Conservation (phyloP, 345 rosid genomes). For the Eucalyptus melliodora region DNA sequence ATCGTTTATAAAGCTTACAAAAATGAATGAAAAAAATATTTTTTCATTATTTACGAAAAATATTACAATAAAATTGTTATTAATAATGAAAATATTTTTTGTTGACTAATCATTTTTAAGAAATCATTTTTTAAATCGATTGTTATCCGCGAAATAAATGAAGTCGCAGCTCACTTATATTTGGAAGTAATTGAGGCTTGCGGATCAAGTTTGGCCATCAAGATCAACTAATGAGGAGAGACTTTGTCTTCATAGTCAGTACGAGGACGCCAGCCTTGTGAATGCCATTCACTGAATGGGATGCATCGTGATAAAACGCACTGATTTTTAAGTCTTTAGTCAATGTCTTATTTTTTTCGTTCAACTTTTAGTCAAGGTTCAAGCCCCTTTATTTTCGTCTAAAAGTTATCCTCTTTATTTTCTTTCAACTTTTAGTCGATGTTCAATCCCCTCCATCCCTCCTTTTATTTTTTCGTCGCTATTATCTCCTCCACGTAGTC, state of each 20-base stretch:
- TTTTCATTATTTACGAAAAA: not conserved
- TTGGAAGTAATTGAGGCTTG: not conserved
- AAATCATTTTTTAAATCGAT: accelerated
- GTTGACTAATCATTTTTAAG: not conserved
- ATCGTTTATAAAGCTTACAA: not conserved
- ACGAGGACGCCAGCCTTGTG: too few species aligned
- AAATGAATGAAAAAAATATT: not conserved
- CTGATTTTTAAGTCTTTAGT: not conserved
- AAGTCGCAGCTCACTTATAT: not conserved
- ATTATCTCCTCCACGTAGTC: not conserved
- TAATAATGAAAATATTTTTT: not conserved
- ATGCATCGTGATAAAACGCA: not conserved
- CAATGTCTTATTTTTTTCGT: too few species aligned
- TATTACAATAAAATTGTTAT: not conserved
- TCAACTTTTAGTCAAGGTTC: not conserved
- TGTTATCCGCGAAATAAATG: accelerated
- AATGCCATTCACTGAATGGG: not conserved
- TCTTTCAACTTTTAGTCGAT: not conserved
- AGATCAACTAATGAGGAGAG: not conserved
- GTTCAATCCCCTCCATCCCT: not conserved
- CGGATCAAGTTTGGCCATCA: not conserved
- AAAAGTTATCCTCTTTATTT: too few species aligned
- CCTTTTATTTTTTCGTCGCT: not conserved
- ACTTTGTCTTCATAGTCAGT: not conserved
- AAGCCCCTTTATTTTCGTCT: not conserved